Percentiles rank a stretch among this genome's conserved stretches.
Conservation (phyloP, 2,329 filamentous ascomycete species). For the Alternaria sp. region DNA sequence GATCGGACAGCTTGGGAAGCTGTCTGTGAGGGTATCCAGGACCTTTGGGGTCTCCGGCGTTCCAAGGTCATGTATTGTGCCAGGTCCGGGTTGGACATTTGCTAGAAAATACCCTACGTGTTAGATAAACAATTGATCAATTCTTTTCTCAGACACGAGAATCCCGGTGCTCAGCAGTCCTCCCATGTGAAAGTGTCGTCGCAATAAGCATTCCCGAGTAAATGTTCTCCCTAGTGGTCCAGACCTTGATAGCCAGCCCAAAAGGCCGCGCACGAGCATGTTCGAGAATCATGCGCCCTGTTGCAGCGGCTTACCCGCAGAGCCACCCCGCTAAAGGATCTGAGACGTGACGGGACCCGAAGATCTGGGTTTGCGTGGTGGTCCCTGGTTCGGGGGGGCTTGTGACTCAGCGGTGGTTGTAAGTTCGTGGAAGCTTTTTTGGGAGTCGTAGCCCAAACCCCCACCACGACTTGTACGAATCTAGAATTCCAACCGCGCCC, state of each 20-base stretch:
- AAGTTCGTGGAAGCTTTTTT: conserved; percentile 21
- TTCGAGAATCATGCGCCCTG: conserved; percentile 21
- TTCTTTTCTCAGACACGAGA: background rate
- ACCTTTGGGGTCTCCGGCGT: conserved; percentile 12
- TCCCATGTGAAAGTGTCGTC: conserved; percentile 33
- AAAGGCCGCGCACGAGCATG: conserved; percentile 30
- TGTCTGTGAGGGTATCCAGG: conserved; percentile 9
- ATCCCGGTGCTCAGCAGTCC: background rate
- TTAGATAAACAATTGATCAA: conserved; percentile 15
- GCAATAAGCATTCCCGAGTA: conserved; percentile 47
- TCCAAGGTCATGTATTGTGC: conserved; percentile 1
- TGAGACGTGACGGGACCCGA: conserved; percentile 32
- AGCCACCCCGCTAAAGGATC: conserved; percentile 33
- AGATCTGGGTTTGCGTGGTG: conserved; percentile 25
- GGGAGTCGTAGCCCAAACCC: conserved; percentile 16
- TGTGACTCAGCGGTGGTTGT: conserved; percentile 29
- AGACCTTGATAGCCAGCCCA: conserved; percentile 34
- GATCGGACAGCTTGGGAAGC: conserved; percentile 7
- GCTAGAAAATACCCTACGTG: conserved; percentile 20
- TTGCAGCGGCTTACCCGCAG: conserved; percentile 36
- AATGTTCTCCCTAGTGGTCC: conserved; percentile 35
- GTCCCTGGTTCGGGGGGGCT: conserved; percentile 15
- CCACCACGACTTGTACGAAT: conserved; percentile 20
- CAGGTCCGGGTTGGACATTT: conserved; percentile 11
- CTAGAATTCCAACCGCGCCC: conserved; percentile 22